These are phyloP conservation scores for Coffea humblotiana DNA, from an alignment of 305 asterid genomes.

Conservation along the genomic window DNA sequence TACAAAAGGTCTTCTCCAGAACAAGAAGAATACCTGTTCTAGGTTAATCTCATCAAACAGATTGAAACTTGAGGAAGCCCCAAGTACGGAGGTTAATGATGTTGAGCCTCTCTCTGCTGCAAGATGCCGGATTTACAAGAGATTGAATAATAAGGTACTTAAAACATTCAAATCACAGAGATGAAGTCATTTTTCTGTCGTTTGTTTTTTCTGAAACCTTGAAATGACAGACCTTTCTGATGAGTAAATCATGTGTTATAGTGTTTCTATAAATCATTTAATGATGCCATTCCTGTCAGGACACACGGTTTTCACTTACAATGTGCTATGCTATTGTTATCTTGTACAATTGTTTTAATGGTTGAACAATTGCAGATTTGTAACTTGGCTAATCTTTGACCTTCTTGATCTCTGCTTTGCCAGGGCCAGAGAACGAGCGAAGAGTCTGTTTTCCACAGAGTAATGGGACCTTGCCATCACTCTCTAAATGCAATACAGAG, in stretches of 20 bases:
- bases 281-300: background rate
- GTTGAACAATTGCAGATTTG: background rate
- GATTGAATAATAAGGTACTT: constrained; percentile 56
- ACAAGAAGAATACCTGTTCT: constrained; percentile 43
- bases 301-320: background rate
- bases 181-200: background rate
- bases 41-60: constrained; percentile 31
- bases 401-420: constrained; percentile 23
- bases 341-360: too few relatives aligned
- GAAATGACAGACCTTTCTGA: background rate
- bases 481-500: constrained; percentile 50
- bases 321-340: background rate
- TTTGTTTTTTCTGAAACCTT: background rate
- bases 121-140: constrained; percentile 62
- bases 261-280: background rate
- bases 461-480: constrained; percentile 82
- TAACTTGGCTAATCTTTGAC: background rate
- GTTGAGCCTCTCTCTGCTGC: constrained; percentile 83
- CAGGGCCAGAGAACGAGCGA: constrained; percentile 48
- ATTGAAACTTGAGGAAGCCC: constrained; percentile 37
- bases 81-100: constrained; percentile 53
- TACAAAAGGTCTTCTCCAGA: constrained; percentile 77
- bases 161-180: background rate
- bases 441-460: constrained; percentile 70
- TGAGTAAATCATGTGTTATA: background rate